phyloP scores from a whole-genome alignment of 2,329 filamentous ascomycete genomes.

The Fusarium austroafricanum region DNA sequence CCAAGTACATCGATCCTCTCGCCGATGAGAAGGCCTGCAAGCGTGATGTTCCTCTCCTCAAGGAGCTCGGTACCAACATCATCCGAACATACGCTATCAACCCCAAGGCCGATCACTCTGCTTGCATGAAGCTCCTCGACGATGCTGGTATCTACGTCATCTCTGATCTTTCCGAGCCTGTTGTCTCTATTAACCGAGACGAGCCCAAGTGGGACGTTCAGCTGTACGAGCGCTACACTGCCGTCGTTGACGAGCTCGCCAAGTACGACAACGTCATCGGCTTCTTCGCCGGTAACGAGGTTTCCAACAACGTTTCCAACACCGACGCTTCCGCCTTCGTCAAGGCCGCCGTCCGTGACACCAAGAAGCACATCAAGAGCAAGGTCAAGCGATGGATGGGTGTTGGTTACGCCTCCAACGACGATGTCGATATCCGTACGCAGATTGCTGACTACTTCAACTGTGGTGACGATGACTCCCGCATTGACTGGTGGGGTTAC shows the following conservation, averaged over 20 bases:
- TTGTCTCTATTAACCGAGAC: constrained; percentile 85
- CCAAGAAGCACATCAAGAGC: constrained; percentile 90
- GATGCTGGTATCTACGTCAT: constrained; percentile 95
- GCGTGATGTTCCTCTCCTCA: constrained; percentile 86
- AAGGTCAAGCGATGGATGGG: constrained; percentile 83
- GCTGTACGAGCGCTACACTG: constrained; percentile 83
- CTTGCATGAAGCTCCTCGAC: constrained; percentile 85
- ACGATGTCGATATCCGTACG: constrained; percentile 84
- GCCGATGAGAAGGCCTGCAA: constrained; percentile 77
- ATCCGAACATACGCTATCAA: constrained; percentile 97
- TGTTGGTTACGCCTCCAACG: constrained; percentile 96
- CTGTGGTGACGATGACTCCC: constrained; percentile 73
- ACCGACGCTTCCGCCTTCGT: constrained; percentile 92
- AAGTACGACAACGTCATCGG: constrained; percentile 92
- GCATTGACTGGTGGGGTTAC: constrained; percentile 99
- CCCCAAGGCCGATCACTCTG: constrained; percentile 79
- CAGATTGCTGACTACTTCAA: constrained; percentile 94
- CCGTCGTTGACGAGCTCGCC: constrained; percentile 82
- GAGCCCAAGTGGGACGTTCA: constrained; percentile 81
- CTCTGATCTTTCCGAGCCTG: constrained; percentile 87
- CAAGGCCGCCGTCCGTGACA: constrained; percentile 97
- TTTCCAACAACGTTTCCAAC: constrained; percentile 89
- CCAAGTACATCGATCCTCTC: constrained; percentile 84
- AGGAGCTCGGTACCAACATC: constrained; percentile 85
- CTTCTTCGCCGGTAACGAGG: constrained; percentile 99